phyloP scores from a whole-genome alignment of 805 yeast genomes.

The Saccharomycopsis babjevae region DNA sequence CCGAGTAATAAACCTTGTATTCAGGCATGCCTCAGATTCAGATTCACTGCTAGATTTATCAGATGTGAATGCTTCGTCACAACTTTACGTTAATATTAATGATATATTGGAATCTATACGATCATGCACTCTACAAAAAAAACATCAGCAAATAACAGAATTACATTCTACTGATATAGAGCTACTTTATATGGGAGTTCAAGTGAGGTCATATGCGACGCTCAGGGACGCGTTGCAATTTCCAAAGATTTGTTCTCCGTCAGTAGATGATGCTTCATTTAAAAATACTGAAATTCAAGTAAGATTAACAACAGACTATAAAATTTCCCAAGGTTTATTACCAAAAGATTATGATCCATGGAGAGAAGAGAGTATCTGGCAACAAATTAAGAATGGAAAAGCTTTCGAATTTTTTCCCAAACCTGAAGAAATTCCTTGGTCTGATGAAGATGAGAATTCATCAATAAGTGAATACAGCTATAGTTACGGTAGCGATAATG shows the following conservation, averaged over 20 bases:
- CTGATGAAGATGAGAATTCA: not conserved
- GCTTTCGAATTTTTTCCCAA: conserved; percentile 26
- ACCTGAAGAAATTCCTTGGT: not conserved
- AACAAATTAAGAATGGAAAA: conserved; percentile 22
- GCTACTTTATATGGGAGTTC: conserved; percentile 23
- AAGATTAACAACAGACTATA: not conserved
- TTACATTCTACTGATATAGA: conserved; percentile 19
- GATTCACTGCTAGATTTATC: not conserved
- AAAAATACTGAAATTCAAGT: not conserved
- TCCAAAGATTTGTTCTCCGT: not conserved
- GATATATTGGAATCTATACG: not conserved
- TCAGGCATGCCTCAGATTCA: not conserved
- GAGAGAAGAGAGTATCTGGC: conserved; percentile 23
- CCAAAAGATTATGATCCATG: not conserved
- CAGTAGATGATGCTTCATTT: not conserved
- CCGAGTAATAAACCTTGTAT: not conserved
- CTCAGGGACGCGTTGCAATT: conserved; percentile 18
- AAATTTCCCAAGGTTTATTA: not conserved
- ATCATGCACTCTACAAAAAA: not conserved
- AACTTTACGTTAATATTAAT: not conserved
- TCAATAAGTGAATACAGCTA: not conserved
- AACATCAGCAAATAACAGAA: not conserved
- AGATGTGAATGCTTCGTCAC: not conserved
- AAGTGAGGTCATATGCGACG: conserved; percentile 18
- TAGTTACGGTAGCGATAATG: not conserved